A percentile compares a stretch with the other conserved stretches of the same genome.
These are phyloP conservation scores for Fusarium hostae DNA, from an alignment of 2,329 filamentous ascomycete species.

Conservation along the genomic window DNA sequence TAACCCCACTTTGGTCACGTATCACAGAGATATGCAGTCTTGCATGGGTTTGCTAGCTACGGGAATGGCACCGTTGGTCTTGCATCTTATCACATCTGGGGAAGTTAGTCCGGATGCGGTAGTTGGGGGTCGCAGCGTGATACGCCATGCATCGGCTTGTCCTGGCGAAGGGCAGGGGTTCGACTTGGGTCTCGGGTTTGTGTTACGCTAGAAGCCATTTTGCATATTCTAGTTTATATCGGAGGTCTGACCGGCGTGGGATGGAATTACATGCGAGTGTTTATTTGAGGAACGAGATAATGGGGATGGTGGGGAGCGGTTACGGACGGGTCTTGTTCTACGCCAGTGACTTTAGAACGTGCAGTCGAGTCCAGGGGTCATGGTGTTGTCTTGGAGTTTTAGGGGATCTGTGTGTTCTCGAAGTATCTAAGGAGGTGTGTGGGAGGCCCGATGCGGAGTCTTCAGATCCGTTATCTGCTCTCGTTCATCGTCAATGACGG, in stretches of 20 bases:
- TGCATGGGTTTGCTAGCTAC: background rate
- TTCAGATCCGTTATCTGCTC: background rate
- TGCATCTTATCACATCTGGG: conserved; percentile 1
- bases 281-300: background rate
- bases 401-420: background rate
- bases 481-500: background rate
- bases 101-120: conserved; percentile 1
- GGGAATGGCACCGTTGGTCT: conserved; percentile 28
- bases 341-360: background rate
- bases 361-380: background rate
- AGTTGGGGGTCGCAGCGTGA: background rate
- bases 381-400: background rate
- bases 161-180: conserved; percentile 1
- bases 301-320: background rate
- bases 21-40: background rate
- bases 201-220: conserved; percentile 13
- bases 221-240: background rate
- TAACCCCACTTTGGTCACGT: conserved; percentile 12
- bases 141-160: conserved; percentile 12
- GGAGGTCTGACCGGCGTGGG: background rate
- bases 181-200: background rate
- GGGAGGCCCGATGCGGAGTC: background rate
- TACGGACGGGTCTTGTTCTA: background rate
- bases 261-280: background rate
- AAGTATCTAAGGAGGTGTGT: background rate